A percentile compares a stretch with the other conserved stretches of the same genome.
These are phyloP conservation scores for Penicillium aurantiogriseum DNA, from an alignment of 2,329 filamentous ascomycete species.

Conservation along the genomic window DNA sequence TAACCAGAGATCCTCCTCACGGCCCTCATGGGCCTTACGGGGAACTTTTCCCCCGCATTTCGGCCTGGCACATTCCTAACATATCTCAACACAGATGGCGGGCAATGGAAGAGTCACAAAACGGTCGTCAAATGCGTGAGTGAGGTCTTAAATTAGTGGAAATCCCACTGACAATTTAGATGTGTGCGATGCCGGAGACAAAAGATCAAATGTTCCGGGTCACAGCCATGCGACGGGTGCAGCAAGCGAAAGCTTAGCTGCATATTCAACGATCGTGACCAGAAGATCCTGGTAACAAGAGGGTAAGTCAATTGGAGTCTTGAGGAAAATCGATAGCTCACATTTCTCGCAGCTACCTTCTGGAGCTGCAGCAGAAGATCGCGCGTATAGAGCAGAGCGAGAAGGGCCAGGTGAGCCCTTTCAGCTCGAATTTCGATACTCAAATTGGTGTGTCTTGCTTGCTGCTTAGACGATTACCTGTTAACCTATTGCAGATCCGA, in stretches of 20 bases:
- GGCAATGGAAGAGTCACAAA: conserved; percentile 30
- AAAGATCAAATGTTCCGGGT: conserved; percentile 49
- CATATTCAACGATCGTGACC: conserved; percentile 48
- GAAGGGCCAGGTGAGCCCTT: conserved; percentile 15
- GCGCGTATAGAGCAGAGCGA: conserved; percentile 22
- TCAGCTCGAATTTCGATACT: conserved; percentile 19
- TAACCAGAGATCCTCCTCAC: background rate
- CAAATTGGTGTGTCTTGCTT: conserved; percentile 11
- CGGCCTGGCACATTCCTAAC: background rate
- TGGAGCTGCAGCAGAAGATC: conserved; percentile 37
- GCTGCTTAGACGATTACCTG: background rate
- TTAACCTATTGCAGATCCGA: conserved; percentile 16
- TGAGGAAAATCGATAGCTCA: conserved; percentile 3
- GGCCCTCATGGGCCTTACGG: background rate
- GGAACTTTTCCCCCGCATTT: background rate
- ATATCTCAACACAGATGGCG: conserved; percentile 15
- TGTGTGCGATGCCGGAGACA: conserved; percentile 48
- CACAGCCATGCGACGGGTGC: conserved; percentile 46
- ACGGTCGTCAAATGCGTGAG: conserved; percentile 36
- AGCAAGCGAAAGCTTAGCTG: conserved; percentile 45
- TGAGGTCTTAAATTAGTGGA: background rate
- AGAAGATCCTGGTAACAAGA: conserved; percentile 51
- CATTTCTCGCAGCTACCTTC: conserved; percentile 31
- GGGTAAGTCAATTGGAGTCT: conserved; percentile 33
- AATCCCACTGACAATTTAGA: conserved; percentile 26